Percentiles rank a stretch among this genome's conserved stretches.
Evolutionary conservation across 768 basidiomycete genomes (phyloP).

Genomic region (Chalciporus pseudorubinellus): DNA sequence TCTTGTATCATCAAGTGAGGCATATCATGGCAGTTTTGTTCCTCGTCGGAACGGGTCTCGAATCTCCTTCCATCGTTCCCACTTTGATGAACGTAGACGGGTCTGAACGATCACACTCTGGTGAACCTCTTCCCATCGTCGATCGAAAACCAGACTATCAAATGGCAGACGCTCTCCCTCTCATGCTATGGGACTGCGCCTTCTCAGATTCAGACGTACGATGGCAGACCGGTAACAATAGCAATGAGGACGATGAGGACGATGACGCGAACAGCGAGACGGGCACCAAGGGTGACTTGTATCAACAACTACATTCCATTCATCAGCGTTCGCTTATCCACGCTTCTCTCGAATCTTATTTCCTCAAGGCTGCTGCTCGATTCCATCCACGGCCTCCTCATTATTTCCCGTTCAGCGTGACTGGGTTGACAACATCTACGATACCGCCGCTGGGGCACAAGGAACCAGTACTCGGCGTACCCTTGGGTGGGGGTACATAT

Average conservation of each 20-base stretch:
- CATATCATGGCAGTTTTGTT: conserved; percentile 93
- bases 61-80: conserved; percentile 65
- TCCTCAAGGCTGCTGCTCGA: conserved; percentile 51
- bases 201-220: conserved; percentile 63
- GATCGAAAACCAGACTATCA: conserved; percentile 83
- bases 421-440: conserved; percentile 18
- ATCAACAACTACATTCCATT: conserved; percentile 52
- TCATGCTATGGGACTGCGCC: conserved; percentile 88
- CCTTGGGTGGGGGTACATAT: conserved; percentile 70
- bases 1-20: conserved; percentile 94
- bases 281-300: conserved; percentile 39
- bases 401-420: conserved; percentile 36
- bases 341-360: conserved; percentile 62
- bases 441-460: conserved; percentile 16
- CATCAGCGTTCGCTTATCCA: conserved; percentile 63
- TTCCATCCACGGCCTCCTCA: conserved; percentile 46
- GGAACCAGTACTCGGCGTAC: conserved; percentile 45
- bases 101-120: conserved; percentile 7
- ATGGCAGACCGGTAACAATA: conserved; percentile 64
- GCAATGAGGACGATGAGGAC: conserved; percentile 10
- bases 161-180: conserved; percentile 90
- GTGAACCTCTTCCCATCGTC: conserved; percentile 46
- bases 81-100: conserved; percentile 69
- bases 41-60: conserved; percentile 80
- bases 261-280: conserved; percentile 4